Evolutionary conservation across 345 rosid species (phyloP).

Genomic region (Eucalyptus fibrosa): DNA sequence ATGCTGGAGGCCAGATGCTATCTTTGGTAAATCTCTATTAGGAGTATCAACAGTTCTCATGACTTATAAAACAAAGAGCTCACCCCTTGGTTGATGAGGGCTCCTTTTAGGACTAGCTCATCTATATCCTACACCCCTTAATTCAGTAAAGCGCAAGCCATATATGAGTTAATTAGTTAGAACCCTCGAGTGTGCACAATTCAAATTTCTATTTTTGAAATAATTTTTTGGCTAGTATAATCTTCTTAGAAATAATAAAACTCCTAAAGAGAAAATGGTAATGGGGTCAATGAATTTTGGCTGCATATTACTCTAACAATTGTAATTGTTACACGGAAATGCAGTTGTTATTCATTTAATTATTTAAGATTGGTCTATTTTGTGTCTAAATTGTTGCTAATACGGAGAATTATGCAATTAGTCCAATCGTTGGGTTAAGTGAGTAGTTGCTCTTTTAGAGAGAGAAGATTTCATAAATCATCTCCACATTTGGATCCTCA

Average conservation of each 20-base stretch:
- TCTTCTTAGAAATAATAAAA: neutral
- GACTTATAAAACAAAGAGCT: neutral
- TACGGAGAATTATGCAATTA: neutral
- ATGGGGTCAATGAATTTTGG: neutral
- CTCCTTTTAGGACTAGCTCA: neutral
- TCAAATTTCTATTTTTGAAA: neutral
- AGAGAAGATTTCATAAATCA: neutral
- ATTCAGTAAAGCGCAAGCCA: neutral
- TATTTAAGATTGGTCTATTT: no score
- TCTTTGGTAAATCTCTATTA: neutral
- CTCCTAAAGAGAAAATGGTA: neutral
- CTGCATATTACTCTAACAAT: neutral
- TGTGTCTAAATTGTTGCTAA: neutral
- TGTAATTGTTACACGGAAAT: no score
- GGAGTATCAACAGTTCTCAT: neutral
- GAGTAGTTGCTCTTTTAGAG: neutral
- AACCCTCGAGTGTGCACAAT: neutral
- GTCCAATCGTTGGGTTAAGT: neutral
- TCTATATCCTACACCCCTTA: neutral
- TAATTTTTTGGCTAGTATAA: neutral
- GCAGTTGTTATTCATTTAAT: neutral
- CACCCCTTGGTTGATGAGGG: neutral
- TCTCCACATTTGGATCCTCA: neutral
- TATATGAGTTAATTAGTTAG: no score
- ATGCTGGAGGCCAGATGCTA: neutral